Evolutionary conservation across 2,329 filamentous ascomycete species (phyloP), one percentile per base, ranked within the genome.

Genomic region (Aspergillus sergii): DNA sequence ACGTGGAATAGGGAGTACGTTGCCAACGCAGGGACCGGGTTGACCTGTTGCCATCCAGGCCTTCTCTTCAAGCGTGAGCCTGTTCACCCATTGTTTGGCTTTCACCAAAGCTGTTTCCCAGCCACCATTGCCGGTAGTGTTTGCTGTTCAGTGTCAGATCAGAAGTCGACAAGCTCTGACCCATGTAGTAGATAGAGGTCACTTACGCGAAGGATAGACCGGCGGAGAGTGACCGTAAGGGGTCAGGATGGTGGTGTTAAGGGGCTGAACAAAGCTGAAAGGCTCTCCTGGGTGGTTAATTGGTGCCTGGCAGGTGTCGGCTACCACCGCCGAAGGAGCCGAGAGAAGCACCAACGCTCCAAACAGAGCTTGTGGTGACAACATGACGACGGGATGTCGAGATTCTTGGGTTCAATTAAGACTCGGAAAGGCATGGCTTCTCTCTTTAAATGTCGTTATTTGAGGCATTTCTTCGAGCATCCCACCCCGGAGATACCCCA

Each of bases 1-100:
- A 34, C 69, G 69, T 6, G 68, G 68, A 6, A 48, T 48, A 14
- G 45, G 45, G 45, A 48, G 45, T 7, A 48, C 19, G 16, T 41
- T 41, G 39, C 39, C 39, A n/a, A 41, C 39, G 39, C 39, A 41
- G 39, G 39, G 39, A n/a, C 39, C 39, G 3, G 39, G 39, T 3
- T 41, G 39, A 7, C 39, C 39, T n/a, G 39, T 41, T 41, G 39
- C 39, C 39, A 41, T 41, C 39, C 39, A 41, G 39, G 39, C 8
- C 16, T 41, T 41, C 39, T 41, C 39, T 41, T 41, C 39, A 5
- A 41, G 39, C 39, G 39, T n/a, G 8, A 41, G 39, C 39, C n/a
- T 41, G 16, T 41, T 41, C 16, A 41, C 39, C 39, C 39, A 41
- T n/a, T 19, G 16, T 41, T 41, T 41, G 39, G 39, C 39, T 12